Conservation (phyloP, 768 basidiomycete genomes). For the Phaeotremella skinneri region DNA sequence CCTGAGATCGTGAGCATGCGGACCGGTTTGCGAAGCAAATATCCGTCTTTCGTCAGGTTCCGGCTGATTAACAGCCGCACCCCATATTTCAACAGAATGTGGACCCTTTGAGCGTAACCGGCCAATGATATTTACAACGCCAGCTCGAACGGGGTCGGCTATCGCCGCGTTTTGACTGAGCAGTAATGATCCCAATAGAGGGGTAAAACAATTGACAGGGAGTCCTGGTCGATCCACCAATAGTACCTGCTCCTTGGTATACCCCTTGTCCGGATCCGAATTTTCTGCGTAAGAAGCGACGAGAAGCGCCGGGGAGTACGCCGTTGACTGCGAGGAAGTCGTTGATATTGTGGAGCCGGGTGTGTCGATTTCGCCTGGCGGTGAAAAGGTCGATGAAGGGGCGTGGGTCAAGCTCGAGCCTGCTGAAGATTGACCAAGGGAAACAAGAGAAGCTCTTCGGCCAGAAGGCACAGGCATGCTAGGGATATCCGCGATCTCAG, state of each 20-base stretch:
- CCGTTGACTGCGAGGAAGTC: slow-evolving; percentile 3
- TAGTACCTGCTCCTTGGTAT: slow-evolving; percentile 20
- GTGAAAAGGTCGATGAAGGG: slow-evolving; percentile 11
- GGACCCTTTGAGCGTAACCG: slow-evolving; percentile 63
- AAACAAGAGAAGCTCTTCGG: slow-evolving; percentile 7
- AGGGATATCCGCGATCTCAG: slow-evolving; percentile 23
- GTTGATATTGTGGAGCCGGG: slow-evolving; percentile 13
- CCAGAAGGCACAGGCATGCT: slow-evolving; percentile 11
- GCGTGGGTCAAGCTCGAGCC: slow-evolving; percentile 18
- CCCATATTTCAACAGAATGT: slow-evolving; percentile 32
- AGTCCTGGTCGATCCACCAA: slow-evolving; percentile 52
- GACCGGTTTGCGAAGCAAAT: slow-evolving; percentile 46
- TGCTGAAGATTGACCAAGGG: slow-evolving; percentile 6
- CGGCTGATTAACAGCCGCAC: slow-evolving; percentile 53
- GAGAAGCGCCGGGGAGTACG: slow-evolving; percentile 2
- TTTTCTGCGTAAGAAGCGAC: slow-evolving; percentile 24
- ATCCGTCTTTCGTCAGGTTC: slow-evolving; percentile 32
- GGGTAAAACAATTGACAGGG: slow-evolving; percentile 82
- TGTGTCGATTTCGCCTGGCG: slow-evolving; percentile 7
- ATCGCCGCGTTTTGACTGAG: slow-evolving; percentile 74
- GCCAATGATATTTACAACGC: slow-evolving; percentile 73
- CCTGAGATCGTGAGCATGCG: slow-evolving; percentile 45
- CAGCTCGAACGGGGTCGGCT: slow-evolving; percentile 67
- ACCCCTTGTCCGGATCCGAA: slow-evolving; percentile 14
- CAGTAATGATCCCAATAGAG: slow-evolving; percentile 81